Percentiles rank a stretch among this genome's conserved stretches.
phyloP scores from a whole-genome alignment of 768 basidiomycete genomes.

The Naematelia aurantialba region DNA sequence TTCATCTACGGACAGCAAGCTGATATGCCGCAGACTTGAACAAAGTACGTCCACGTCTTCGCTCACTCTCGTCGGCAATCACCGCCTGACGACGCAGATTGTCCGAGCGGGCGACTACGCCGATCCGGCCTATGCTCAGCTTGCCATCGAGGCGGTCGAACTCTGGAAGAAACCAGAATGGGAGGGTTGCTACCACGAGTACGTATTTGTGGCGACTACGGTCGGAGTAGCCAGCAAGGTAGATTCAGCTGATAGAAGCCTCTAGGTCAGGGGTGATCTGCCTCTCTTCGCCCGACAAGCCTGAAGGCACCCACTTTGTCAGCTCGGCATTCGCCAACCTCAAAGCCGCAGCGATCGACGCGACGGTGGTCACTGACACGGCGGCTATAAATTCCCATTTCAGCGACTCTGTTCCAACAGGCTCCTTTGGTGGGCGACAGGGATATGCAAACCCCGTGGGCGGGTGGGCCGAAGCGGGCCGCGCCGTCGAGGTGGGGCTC shows the following conservation, averaged over 20 bases:
- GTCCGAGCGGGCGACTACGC: constrained; percentile 50
- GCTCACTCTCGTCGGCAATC: not conserved
- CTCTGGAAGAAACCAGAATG: constrained; percentile 64
- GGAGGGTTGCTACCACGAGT: constrained; percentile 71
- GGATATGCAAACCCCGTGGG: constrained; percentile 73
- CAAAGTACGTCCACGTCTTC: constrained; percentile 31
- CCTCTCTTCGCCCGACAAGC: constrained; percentile 50
- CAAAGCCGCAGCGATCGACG: constrained; percentile 57
- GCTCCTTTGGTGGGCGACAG: constrained; percentile 31
- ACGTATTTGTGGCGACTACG: constrained; percentile 40
- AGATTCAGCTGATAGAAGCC: not conserved
- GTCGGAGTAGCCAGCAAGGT: not conserved
- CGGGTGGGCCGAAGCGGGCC: constrained; percentile 78
- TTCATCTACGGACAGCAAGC: not conserved
- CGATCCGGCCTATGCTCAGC: constrained; percentile 56
- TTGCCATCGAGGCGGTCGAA: constrained; percentile 72
- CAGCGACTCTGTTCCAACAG: constrained; percentile 43
- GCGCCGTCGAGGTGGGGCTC: constrained; percentile 61
- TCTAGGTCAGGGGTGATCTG: constrained; percentile 67
- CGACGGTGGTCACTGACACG: constrained; percentile 52
- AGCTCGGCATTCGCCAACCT: constrained; percentile 65
- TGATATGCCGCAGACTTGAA: constrained; percentile 29
- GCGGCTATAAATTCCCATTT: constrained; percentile 57
- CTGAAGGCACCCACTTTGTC: constrained; percentile 54
- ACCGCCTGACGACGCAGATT: constrained; percentile 34